Evolutionary conservation across 305 asterid genomes (phyloP).

Genomic region (Lippia alba): DNA sequence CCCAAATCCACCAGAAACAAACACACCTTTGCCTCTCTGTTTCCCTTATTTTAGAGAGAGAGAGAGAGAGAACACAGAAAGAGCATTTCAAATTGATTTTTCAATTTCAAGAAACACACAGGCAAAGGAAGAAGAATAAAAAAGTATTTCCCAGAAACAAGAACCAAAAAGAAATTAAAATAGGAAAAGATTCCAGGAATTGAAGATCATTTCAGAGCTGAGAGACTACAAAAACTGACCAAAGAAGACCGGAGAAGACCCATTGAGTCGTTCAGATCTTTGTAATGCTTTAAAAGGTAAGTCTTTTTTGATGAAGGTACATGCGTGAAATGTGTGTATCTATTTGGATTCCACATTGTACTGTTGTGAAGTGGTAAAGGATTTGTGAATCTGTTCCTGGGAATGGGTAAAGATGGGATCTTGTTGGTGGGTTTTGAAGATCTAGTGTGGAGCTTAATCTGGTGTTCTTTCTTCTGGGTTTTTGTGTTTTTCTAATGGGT

Average conservation of each 20-base stretch:
- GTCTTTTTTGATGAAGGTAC: constrained; percentile 20
- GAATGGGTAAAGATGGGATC: constrained; percentile 58
- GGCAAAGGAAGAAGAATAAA: constrained; percentile 11
- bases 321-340: constrained; percentile 33
- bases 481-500: constrained; percentile 27
- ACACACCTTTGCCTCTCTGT: constrained; percentile 28
- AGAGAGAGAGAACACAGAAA: constrained; percentile 6
- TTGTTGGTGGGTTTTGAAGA: constrained; percentile 54
- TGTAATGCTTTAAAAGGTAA: constrained; percentile 57
- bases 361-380: constrained; percentile 42
- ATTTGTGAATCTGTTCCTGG: constrained; percentile 50
- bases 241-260: constrained; percentile 36
- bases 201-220: constrained; percentile 36
- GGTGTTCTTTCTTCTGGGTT: constrained; percentile 19
- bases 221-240: constrained; percentile 35
- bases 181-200: not conserved
- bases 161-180: not conserved
- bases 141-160: constrained; percentile 27
- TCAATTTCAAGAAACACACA: constrained; percentile 30
- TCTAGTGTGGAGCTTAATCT: constrained; percentile 40
- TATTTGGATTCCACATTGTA: constrained; percentile 33
- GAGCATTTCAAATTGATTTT: constrained; percentile 3
- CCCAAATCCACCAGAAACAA: constrained; percentile 33
- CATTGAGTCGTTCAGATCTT: constrained; percentile 63
- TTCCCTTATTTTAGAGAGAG: not conserved